Conservation (phyloP, 495 filamentous ascomycete species). For the Elaphomyces granulatus region DNA sequence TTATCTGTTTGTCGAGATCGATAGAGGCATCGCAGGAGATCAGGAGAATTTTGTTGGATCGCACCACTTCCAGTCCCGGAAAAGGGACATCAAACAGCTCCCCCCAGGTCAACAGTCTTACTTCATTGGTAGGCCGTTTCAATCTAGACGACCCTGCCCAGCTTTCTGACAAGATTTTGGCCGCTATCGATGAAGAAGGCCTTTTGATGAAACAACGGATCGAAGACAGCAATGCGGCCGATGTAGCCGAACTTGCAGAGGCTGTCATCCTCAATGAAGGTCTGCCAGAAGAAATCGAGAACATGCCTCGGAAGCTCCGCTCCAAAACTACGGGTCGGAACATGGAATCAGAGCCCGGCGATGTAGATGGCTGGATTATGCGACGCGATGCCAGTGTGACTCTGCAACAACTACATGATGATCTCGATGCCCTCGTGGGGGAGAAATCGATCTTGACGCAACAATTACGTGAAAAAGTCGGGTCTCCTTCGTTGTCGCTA, state of each 20-base stretch:
- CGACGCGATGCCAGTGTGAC: slow-evolving; percentile 49
- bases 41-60: slow-evolving; percentile 28
- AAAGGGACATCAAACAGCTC: slow-evolving; percentile 5
- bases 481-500: slow-evolving; percentile 51
- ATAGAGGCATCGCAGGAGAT: slow-evolving; percentile 66
- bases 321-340: slow-evolving; percentile 18
- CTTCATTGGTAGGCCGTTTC: slow-evolving; percentile 43
- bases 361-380: slow-evolving; percentile 73
- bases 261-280: slow-evolving; percentile 49
- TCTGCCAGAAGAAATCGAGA: slow-evolving; percentile 27
- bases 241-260: slow-evolving; percentile 53
- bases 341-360: slow-evolving; percentile 16
- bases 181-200: slow-evolving; percentile 87
- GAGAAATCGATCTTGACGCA: slow-evolving; percentile 46
- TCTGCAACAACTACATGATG: slow-evolving; percentile 50
- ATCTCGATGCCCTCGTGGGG: slow-evolving; percentile 40
- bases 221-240: slow-evolving; percentile 53
- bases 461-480: slow-evolving; percentile 40
- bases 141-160: slow-evolving; percentile 49
- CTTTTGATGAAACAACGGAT: slow-evolving; percentile 62
- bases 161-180: slow-evolving; percentile 55
- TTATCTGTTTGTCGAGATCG: slow-evolving; percentile 67
- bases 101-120: slow-evolving; percentile 27
- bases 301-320: slow-evolving; percentile 31
- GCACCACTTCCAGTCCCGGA: background rate